phyloP scores from a whole-genome alignment of 331 rosid genomes.

The Rosa hybrid region DNA sequence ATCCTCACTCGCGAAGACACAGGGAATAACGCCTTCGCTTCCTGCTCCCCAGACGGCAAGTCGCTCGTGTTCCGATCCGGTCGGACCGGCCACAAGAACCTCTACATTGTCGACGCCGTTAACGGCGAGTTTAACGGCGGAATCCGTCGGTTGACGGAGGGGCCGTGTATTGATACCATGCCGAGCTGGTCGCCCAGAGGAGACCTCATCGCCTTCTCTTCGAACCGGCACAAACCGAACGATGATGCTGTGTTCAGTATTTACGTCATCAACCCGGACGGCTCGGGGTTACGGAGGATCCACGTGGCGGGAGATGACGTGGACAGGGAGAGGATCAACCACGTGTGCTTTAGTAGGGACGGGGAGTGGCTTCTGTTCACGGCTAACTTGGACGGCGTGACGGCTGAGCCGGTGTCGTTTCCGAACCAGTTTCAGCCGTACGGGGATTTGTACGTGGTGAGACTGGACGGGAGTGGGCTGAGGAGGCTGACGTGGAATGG shows the following conservation, averaged over 20 bases:
- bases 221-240: conserved; percentile 56
- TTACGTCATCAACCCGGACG: conserved; percentile 64
- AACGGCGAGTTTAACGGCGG: conserved; percentile 63
- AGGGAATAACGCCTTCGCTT: conserved; percentile 77
- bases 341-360: conserved; percentile 67
- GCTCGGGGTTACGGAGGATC: conserved; percentile 59
- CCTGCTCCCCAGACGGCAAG: conserved; percentile 77
- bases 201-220: conserved; percentile 81
- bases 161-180: conserved; percentile 86
- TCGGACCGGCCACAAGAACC: conserved; percentile 67
- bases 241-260: conserved; percentile 57
- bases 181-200: conserved; percentile 88
- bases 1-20: conserved; percentile 56
- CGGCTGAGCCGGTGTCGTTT: conserved; percentile 69
- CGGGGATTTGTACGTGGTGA: conserved; percentile 65
- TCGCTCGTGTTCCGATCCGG: conserved; percentile 77
- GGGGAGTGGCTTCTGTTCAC: conserved; percentile 82
- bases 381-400: conserved; percentile 67
- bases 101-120: conserved; percentile 65
- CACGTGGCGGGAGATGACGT: conserved; percentile 50
- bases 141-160: conserved; percentile 61
- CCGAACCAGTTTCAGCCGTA: conserved; percentile 95
- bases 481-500: conserved; percentile 82
- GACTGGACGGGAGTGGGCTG: conserved; percentile 72
- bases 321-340: conserved; percentile 73